phyloP scores from a whole-genome alignment of 2,329 filamentous ascomycete genomes.

The Alternaria novae-zelandiae region DNA sequence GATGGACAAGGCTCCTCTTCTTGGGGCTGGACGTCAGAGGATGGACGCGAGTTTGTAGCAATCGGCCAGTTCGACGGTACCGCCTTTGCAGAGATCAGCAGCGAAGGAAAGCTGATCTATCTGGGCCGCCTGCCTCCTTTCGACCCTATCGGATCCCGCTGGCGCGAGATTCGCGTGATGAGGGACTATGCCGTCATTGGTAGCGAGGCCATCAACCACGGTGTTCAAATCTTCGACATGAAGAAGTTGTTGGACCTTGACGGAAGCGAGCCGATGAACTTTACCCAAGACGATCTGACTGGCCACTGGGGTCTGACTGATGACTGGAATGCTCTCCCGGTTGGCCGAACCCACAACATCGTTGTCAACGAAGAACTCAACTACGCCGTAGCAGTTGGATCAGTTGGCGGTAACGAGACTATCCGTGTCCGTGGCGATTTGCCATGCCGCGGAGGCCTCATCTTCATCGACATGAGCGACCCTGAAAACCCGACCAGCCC shows the following conservation, averaged over 20 bases:
- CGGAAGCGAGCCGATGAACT: slow-evolving; percentile 30
- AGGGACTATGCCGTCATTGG: slow-evolving; percentile 50
- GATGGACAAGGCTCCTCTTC: slow-evolving; percentile 50
- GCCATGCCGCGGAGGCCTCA: slow-evolving; percentile 58
- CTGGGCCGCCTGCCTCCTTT: slow-evolving; percentile 59
- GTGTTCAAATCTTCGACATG: slow-evolving; percentile 68
- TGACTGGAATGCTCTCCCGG: slow-evolving; percentile 25
- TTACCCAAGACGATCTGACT: slow-evolving; percentile 34
- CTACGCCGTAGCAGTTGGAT: slow-evolving; percentile 38
- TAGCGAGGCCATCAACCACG: slow-evolving; percentile 51
- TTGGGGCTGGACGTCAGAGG: slow-evolving; percentile 60
- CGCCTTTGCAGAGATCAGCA: slow-evolving; percentile 48
- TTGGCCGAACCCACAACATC: slow-evolving; percentile 43
- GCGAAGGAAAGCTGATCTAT: slow-evolving; percentile 57
- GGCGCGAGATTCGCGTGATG: slow-evolving; percentile 57
- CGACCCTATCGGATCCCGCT: slow-evolving; percentile 51
- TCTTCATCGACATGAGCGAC: slow-evolving; percentile 63
- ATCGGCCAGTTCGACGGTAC: slow-evolving; percentile 54
- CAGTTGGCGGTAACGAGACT: slow-evolving; percentile 32
- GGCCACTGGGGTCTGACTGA: slow-evolving; percentile 24
- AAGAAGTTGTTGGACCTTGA: slow-evolving; percentile 48
- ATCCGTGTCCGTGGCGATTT: slow-evolving; percentile 32
- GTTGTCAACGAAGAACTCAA: slow-evolving; percentile 40
- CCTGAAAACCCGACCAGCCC: slow-evolving; percentile 58
- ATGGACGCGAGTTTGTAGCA: slow-evolving; percentile 60